Conservation (phyloP, 495 filamentous ascomycete species). For the Gamarada debralockiae region DNA sequence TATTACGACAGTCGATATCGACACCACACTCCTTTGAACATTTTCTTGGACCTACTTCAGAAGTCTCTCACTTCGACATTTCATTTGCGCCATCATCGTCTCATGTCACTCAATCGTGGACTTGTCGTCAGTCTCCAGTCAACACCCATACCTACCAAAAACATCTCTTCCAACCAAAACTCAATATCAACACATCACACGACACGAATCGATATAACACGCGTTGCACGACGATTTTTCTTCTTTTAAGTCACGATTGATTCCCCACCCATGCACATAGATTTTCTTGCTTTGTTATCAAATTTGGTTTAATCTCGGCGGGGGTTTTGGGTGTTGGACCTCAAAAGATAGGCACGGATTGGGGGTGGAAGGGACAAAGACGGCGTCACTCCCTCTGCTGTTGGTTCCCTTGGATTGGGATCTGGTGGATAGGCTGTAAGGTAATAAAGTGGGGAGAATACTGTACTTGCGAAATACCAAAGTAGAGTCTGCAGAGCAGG, state of each 20-base stretch:
- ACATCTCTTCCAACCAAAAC: not conserved
- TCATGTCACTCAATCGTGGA: slow-evolving; percentile 2
- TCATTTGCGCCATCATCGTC: slow-evolving; percentile 10
- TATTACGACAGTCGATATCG: slow-evolving; percentile 10
- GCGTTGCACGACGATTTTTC: slow-evolving; percentile 10
- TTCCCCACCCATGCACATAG: slow-evolving; percentile 25
- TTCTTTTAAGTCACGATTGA: slow-evolving; percentile 12
- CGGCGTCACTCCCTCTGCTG: slow-evolving; percentile 7
- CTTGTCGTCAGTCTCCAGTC: not conserved
- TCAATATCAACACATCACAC: not conserved
- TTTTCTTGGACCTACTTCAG: slow-evolving; percentile 16
- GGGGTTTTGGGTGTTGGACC: slow-evolving; percentile 1
- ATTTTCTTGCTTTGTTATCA: slow-evolving; percentile 15
- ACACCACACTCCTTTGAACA: slow-evolving; percentile 22
- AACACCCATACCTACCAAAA: not conserved
- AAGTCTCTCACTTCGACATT: slow-evolving; percentile 14
- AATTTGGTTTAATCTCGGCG: not conserved
- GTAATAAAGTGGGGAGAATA: not conserved
- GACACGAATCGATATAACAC: not conserved
- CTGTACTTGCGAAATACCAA: not conserved
- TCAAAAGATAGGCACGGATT: not conserved
- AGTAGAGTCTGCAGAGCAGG: not conserved
- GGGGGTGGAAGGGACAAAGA: slow-evolving; percentile 3
- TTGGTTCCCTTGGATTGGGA: slow-evolving; percentile 7
- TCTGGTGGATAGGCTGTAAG: not conserved